Evolutionary conservation across 2,329 filamentous ascomycete species (phyloP).

Genomic region (Atkinsonella texensis): DNA sequence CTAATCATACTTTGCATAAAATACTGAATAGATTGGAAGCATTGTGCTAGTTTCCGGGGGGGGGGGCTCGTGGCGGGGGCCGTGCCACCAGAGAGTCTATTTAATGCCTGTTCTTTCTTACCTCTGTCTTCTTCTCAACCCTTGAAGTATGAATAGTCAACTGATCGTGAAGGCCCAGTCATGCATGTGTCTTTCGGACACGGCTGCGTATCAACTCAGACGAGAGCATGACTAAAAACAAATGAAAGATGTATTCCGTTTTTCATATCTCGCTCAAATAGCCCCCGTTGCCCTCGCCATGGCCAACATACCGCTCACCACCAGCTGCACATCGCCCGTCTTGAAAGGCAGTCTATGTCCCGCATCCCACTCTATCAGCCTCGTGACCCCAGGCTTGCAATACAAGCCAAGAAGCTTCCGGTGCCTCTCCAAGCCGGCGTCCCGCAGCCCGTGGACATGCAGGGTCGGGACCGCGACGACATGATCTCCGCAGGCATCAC

Average conservation of each 20-base stretch:
- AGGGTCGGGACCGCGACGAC: conserved; percentile 21
- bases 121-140: background rate
- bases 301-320: conserved; percentile 15
- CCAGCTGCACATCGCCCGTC: conserved; percentile 45
- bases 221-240: too few relatives aligned
- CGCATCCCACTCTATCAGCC: conserved; percentile 61
- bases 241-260: background rate
- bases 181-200: too few relatives aligned
- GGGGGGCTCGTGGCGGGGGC: too few relatives aligned
- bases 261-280: background rate
- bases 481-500: conserved; percentile 29
- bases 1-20: background rate
- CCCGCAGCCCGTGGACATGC: conserved; percentile 37
- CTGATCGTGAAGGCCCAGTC: background rate
- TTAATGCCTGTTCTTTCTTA: background rate
- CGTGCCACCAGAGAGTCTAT: too few relatives aligned
- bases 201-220: too few relatives aligned
- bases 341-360: conserved; percentile 61
- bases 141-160: too few relatives aligned
- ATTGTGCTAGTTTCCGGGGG: background rate
- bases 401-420: conserved; percentile 42
- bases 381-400: conserved; percentile 40
- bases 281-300: conserved; percentile 11
- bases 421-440: conserved; percentile 46
- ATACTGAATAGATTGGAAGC: background rate